Evolutionary conservation across 371 early-diverging fungal species (phyloP).

Genomic region (Mortierella sp.): DNA sequence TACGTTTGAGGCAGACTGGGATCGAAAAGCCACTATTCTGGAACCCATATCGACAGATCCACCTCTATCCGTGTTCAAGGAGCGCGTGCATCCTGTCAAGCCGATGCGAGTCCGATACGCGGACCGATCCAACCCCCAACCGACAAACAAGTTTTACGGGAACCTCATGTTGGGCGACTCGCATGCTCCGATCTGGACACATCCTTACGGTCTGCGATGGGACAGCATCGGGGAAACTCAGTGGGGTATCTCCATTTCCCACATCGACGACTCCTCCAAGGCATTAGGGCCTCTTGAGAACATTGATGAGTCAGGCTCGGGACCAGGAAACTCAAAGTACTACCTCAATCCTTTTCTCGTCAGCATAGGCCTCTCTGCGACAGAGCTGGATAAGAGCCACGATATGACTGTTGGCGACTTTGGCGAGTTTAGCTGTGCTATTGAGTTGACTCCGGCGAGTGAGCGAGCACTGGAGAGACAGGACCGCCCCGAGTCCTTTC

Average conservation of each 20-base stretch:
- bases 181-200: constrained; percentile 56
- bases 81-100: constrained; percentile 18
- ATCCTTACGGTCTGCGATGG: constrained; percentile 57
- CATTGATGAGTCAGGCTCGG: neutral
- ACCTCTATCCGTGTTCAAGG: constrained; percentile 14
- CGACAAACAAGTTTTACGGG: constrained; percentile 57
- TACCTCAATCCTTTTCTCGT: constrained; percentile 52
- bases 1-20: neutral
- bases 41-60: constrained; percentile 25
- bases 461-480: constrained; percentile 4
- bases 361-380: constrained; percentile 49
- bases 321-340: constrained; percentile 6
- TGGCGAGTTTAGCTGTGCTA: constrained; percentile 50
- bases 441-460: constrained; percentile 24
- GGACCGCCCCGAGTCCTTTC: constrained; percentile 1
- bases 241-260: constrained; percentile 42
- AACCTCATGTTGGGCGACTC: constrained; percentile 42
- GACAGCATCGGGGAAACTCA: constrained; percentile 23
- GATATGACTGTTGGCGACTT: constrained; percentile 48
- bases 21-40: constrained; percentile 22
- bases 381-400: constrained; percentile 32
- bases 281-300: constrained; percentile 30
- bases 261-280: constrained; percentile 42
- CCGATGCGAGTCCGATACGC: constrained; percentile 30
- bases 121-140: constrained; percentile 17